Percentiles rank a stretch among this genome's conserved stretches.
phyloP scores from a whole-genome alignment of 495 filamentous ascomycete species.

The Pseudomonodictys pantanalensis region DNA sequence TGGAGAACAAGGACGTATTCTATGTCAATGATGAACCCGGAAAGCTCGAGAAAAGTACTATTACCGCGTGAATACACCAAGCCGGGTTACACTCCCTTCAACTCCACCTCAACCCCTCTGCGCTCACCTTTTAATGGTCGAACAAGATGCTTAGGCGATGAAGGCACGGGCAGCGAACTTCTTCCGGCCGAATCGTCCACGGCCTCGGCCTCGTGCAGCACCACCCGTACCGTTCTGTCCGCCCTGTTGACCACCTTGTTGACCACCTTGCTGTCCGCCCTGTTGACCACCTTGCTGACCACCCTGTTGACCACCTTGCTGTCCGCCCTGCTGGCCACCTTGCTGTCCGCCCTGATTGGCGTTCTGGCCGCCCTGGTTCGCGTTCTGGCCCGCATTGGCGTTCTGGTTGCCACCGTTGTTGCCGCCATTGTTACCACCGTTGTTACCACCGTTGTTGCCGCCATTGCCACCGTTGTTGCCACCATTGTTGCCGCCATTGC shows the following conservation, averaged over 20 bases:
- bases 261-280: no score
- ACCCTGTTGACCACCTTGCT: no score
- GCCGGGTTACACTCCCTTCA: background rate
- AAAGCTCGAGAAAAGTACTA: constrained; percentile 23
- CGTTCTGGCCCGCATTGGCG: background rate
- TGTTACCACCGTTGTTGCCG: constrained; percentile 15
- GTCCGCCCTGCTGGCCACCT: constrained; percentile 1
- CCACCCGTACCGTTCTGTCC: background rate
- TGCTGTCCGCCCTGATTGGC: constrained; percentile 5
- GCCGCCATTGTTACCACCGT: constrained; percentile 27
- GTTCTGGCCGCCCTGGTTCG: background rate
- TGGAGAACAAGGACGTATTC: constrained; percentile 23
- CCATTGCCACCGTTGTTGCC: constrained; percentile 34
- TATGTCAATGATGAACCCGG: constrained; percentile 30
- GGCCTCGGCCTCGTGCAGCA: no score
- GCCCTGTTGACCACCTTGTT: background rate
- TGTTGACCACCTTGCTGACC: constrained; percentile 17
- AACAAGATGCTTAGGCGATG: constrained; percentile 16
- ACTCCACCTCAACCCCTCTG: background rate
- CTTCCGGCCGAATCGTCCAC: constrained; percentile 13
- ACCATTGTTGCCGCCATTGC: constrained; percentile 32
- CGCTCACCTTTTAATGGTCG: background rate
- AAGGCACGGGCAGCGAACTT: constrained; percentile 29
- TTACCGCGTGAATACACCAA: constrained; percentile 25
- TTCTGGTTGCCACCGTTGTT: constrained; percentile 28